These are phyloP conservation scores for Papiliotrema flavescens DNA, from an alignment of 1,284 basidiomycete species.

Conservation along the genomic window DNA sequence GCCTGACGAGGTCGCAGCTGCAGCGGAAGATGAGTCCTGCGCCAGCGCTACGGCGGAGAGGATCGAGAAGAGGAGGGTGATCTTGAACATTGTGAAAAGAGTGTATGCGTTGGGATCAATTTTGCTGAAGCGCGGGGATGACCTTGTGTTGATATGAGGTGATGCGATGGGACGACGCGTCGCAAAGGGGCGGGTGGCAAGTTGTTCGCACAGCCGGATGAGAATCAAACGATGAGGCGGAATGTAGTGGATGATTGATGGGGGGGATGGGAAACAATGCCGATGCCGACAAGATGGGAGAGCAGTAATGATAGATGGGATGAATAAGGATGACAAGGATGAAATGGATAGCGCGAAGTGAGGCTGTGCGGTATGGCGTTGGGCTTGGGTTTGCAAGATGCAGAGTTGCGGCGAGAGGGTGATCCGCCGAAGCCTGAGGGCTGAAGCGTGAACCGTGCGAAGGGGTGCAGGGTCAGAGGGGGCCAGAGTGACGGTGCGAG, in stretches of 20 bases:
- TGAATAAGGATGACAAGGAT: too few species aligned
- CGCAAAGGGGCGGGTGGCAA: neutral
- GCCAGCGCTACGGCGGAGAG: neutral
- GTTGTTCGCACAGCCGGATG: neutral
- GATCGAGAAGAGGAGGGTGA: constrained; percentile 3
- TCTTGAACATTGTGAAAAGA: neutral
- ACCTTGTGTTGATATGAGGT: neutral
- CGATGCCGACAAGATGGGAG: too few species aligned
- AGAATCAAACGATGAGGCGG: too few species aligned
- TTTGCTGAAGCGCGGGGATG: too few species aligned
- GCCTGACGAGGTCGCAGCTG: constrained; percentile 6
- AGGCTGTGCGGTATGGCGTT: neutral
- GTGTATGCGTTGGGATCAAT: too few species aligned
- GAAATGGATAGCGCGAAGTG: too few species aligned
- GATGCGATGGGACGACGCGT: neutral
- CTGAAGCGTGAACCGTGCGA: too few species aligned
- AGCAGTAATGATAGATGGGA: too few species aligned
- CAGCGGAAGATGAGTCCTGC: neutral
- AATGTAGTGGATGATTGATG: too few species aligned
- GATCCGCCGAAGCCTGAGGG: neutral
- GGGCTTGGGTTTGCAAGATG: neutral
- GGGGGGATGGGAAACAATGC: too few species aligned
- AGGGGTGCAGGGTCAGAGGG: too few species aligned
- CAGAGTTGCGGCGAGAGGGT: neutral
- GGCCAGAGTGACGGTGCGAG: too few species aligned